Evolutionary conservation across 2,329 filamentous ascomycete genomes (phyloP), one percentile per base, ranked within the genome.

Genomic region (Acarospora socialis): DNA sequence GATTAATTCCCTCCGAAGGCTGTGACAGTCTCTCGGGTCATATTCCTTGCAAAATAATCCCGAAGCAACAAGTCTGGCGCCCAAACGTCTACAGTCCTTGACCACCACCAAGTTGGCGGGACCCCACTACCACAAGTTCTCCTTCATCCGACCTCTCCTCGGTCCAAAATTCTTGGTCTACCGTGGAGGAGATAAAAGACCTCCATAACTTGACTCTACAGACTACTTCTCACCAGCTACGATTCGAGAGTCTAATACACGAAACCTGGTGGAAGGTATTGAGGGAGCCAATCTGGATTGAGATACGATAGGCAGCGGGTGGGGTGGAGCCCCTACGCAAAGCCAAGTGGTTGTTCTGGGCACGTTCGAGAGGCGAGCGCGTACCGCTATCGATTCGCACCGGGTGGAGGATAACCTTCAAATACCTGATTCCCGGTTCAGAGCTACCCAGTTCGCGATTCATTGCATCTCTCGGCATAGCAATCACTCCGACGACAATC

Each of bases 161-260:
- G 83, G 83, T 69, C 87, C 84, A 62, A 76, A 77, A 57, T 76
- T 77, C 69, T 82, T 84, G 84, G 84, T 92, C 75, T 87, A 87
- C 61, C 77, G 77, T 69, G 86, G 87, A 79, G 81, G 84, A 67
- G 82, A 90, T 69, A 90, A 84, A 68, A 87, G 92, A 65, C 87
- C 90, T 57, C 87, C 87, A 70, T 95, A 95, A 94, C 64, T 87
- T 59, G 67, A 48, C 56, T 57, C 57, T 46, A n/a, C n/a, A n/a
- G n/a, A n/a, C n/a, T n/a, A n/a, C 56, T 55, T 54, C 48, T 40
- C 39, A n/a, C n/a, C n/a, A n/a, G n/a, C n/a, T n/a, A n/a, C n/a
- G n/a, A n/a, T n/a, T n/a, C n/a, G n/a, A n/a, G n/a, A n/a, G n/a
- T n/a, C n/a, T n/a, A n/a, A n/a, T n/a, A n/a, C 42, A 50, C 30